phyloP scores from a whole-genome alignment of 129 eudicot genomes.

The Sambucus nigra region DNA sequence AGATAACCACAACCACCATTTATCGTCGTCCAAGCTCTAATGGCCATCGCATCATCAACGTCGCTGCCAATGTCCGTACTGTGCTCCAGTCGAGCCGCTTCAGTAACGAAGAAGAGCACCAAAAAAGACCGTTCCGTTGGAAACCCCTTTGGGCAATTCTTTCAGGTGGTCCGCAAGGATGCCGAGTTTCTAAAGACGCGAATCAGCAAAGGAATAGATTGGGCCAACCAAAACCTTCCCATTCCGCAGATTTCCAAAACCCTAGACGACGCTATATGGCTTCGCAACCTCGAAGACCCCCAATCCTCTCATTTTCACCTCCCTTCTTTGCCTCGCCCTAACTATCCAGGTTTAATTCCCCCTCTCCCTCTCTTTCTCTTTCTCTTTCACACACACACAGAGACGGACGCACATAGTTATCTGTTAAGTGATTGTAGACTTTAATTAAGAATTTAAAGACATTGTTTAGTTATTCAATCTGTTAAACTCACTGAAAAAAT shows the following conservation, averaged over 20 bases:
- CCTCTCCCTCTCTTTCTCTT: neutral
- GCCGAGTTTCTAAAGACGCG: conserved; percentile 44
- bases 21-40: neutral
- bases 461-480: too few species aligned
- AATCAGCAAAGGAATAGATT: conserved; percentile 37
- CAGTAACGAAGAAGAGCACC: conserved; percentile 17
- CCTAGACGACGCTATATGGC: conserved; percentile 73
- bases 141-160: conserved; percentile 39
- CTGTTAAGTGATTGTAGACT: too few species aligned
- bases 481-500: too few species aligned
- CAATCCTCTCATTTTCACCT: conserved; percentile 13
- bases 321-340: conserved; percentile 78
- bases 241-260: conserved; percentile 52
- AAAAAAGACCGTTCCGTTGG: conserved; percentile 20
- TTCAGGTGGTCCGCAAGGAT: conserved; percentile 60
- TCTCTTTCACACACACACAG: too few species aligned
- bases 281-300: conserved; percentile 65
- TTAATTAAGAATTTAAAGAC: too few species aligned
- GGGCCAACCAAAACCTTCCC: conserved; percentile 56
- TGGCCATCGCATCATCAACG: conserved; percentile 19
- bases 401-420: too few species aligned
- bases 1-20: conserved; percentile 9
- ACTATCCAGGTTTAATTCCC: conserved; percentile 62
- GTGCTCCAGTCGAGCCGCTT: conserved; percentile 22
- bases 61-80: conserved; percentile 32